Evolutionary conservation across 2,329 filamentous ascomycete genomes (phyloP).

Genomic region (Fusarium nematophilum): DNA sequence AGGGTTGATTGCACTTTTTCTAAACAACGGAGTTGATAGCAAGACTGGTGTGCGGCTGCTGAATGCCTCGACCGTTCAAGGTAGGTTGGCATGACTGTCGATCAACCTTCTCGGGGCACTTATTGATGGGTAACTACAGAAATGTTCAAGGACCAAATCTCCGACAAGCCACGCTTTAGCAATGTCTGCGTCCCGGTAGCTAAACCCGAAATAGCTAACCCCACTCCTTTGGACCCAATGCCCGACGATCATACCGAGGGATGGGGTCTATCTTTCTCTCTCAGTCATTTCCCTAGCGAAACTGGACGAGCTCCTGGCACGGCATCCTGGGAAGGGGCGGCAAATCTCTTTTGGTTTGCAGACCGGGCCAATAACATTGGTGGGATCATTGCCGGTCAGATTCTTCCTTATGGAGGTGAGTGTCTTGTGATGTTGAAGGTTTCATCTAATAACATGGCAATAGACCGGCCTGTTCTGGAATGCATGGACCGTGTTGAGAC

Average conservation of each 20-base stretch:
- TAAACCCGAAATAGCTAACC: slow-evolving; percentile 4
- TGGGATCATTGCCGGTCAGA: slow-evolving; percentile 8
- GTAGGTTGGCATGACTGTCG: background rate
- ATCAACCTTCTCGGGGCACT: background rate
- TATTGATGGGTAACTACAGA: background rate
- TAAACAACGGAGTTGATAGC: slow-evolving; percentile 7
- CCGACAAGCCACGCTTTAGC: slow-evolving; percentile 4
- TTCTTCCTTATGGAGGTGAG: slow-evolving; percentile 21
- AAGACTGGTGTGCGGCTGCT: background rate
- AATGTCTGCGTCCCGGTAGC: slow-evolving; percentile 4
- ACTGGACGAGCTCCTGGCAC: slow-evolving; percentile 6
- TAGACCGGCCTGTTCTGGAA: background rate
- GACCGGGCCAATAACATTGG: slow-evolving; percentile 15
- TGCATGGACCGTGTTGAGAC: background rate
- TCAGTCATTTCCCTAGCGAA: slow-evolving; percentile 8
- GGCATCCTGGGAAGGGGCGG: slow-evolving; percentile 16
- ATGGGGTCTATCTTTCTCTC: slow-evolving; percentile 20
- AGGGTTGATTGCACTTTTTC: slow-evolving; percentile 2
- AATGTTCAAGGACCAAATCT: slow-evolving; percentile 26
- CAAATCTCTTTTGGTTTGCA: slow-evolving; percentile 24
- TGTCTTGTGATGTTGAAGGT: background rate
- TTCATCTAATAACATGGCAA: background rate
- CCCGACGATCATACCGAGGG: slow-evolving; percentile 16
- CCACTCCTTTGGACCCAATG: slow-evolving; percentile 2
- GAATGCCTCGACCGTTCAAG: background rate